These are phyloP conservation scores for Lagenidium sp. DNA, from an alignment of 352 stramenopile species.

Conservation along the genomic window DNA sequence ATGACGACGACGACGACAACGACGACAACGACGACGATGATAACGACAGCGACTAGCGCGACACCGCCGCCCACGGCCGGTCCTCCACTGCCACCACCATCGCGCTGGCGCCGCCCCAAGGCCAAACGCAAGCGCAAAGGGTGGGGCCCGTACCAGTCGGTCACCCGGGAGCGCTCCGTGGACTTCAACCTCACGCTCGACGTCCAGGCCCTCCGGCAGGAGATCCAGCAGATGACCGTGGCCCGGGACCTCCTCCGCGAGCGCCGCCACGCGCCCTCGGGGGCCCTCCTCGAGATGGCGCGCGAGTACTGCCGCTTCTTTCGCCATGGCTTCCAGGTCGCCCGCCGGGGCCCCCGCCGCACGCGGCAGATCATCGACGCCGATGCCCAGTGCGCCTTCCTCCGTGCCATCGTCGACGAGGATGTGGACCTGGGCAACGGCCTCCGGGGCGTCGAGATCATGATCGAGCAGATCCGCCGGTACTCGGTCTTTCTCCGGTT, in stretches of 20 bases:
- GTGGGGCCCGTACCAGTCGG: conserved; percentile 23
- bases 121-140: conserved; percentile 12
- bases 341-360: background rate
- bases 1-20: background rate
- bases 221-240: conserved; percentile 19
- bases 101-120: conserved; percentile 3
- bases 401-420: conserved; percentile 26
- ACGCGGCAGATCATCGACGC: conserved; percentile 5
- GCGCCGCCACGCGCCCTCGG: conserved; percentile 7
- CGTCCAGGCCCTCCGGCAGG: conserved; percentile 25
- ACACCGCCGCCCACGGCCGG: too few species aligned
- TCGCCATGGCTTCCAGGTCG: conserved; percentile 9
- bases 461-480: conserved; percentile 28
- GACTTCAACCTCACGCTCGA: conserved; percentile 39
- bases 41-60: too few species aligned
- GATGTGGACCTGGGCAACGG: conserved; percentile 24
- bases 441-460: conserved; percentile 19
- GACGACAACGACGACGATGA: too few species aligned
- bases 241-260: conserved; percentile 9
- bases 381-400: conserved; percentile 21
- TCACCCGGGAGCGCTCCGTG: conserved; percentile 24
- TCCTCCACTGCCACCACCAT: background rate
- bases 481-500: conserved; percentile 36
- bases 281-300: conserved; percentile 8
- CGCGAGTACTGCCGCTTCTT: conserved; percentile 7